phyloP scores from a whole-genome alignment of 202 grass and related monocot species.

The Miscanthus sacchariflorus region DNA sequence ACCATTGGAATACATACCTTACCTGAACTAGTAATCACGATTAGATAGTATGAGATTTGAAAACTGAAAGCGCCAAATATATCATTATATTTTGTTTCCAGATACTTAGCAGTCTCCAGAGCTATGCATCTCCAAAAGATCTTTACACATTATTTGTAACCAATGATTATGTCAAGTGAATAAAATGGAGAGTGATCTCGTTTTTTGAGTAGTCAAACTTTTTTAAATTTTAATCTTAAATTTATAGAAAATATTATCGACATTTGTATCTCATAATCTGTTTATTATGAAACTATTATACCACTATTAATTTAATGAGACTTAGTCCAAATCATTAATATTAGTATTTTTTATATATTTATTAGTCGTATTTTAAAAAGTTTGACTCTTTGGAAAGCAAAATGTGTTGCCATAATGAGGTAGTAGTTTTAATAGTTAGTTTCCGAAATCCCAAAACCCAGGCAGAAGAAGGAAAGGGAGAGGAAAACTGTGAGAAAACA shows the following conservation, averaged over 20 bases:
- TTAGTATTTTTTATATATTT: no score
- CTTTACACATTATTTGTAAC: no score
- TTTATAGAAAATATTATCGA: background rate
- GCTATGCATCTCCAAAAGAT: background rate
- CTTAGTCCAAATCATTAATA: background rate
- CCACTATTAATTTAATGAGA: background rate
- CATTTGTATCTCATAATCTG: background rate
- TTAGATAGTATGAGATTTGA: slow-evolving; percentile 13
- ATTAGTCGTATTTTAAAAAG: no score
- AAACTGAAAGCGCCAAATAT: slow-evolving; percentile 41
- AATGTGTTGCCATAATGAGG: no score
- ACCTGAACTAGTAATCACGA: slow-evolving; percentile 41
- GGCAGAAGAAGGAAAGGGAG: no score
- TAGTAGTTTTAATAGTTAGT: no score
- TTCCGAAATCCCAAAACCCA: no score
- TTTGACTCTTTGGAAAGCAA: no score
- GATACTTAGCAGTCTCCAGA: slow-evolving; percentile 42
- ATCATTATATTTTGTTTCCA: slow-evolving; percentile 35
- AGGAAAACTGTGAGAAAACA: no score
- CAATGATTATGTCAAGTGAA: no score
- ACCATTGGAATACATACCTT: slow-evolving; percentile 45
- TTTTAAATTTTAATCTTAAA: background rate
- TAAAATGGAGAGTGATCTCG: background rate
- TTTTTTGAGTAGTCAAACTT: background rate
- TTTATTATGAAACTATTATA: background rate